Percentiles rank a stretch among this genome's conserved stretches.
Conservation (phyloP, 2,329 filamentous ascomycete genomes). For the Gaeumannomyces sp. region DNA sequence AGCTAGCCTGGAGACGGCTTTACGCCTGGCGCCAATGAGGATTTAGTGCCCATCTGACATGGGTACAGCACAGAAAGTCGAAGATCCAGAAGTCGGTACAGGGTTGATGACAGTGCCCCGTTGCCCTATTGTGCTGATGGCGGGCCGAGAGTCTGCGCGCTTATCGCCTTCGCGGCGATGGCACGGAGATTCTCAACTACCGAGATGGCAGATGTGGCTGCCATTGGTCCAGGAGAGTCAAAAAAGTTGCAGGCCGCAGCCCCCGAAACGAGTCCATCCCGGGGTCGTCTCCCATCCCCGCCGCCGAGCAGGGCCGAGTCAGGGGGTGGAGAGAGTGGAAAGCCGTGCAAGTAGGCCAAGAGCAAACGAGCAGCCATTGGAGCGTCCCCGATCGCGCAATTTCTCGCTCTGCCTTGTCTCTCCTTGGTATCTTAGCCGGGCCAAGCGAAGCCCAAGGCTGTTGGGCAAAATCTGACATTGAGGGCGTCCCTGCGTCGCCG, state of each 20-base stretch:
- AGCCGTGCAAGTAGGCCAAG: background rate
- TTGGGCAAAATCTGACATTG: background rate
- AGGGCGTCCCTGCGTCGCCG: background rate
- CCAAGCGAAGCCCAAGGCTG: background rate
- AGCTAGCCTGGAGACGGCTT: too few species aligned
- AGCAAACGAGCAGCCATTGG: background rate
- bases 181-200: background rate
- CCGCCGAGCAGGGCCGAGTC: background rate
- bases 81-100: too few species aligned
- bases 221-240: background rate
- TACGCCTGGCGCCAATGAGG: too few species aligned
- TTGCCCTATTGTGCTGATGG: background rate
- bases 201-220: too few species aligned
- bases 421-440: background rate
- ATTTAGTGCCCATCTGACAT: too few species aligned
- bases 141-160: background rate
- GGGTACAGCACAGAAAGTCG: too few species aligned
- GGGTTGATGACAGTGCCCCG: too few species aligned
- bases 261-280: background rate
- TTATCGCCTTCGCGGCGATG: background rate
- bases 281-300: background rate
- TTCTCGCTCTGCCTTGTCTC: background rate
- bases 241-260: background rate
- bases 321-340: background rate
- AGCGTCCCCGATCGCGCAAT: background rate